Base-by-base conservation (phyloP, 768 basidiomycete genomes). In the Astraeus odoratus region DNA sequence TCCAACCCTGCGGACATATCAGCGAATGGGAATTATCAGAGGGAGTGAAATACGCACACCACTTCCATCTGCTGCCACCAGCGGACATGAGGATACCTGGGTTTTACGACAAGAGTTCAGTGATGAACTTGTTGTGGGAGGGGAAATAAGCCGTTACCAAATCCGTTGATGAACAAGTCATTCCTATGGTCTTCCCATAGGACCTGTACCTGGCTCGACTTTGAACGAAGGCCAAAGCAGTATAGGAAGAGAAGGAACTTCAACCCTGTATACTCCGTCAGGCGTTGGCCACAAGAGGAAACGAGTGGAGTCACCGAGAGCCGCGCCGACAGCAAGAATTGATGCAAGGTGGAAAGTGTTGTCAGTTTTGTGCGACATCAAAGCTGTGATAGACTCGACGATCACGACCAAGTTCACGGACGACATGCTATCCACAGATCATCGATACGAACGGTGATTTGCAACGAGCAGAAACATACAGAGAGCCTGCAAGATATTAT, bases 181-280 rank as follows among this genome's bases (percentile, higher is more conserved):
- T 93, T 97, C 53, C 94, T 74, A 52, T 97, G 94, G 59, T 98
- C 95, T 63, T 96, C 89, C 92, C 91, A 97, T 23, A 96, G 75
- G n/a, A 96, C 80, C 37, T 79, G 78, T 2, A 99, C 95, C 65
- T 99, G 96, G 55, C 88, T 93, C 5, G 87, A 92, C 51, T 77
- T 79, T 25, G 74, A 75, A 23, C 89, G 80, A 36, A 95, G 73
- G 3, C 87, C 74, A 56, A 70, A 78, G 63, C 93, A 93, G 66
- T 92, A 96, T 4, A 92, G 29, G 68, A 98, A 98, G 34, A 99
- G 76, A 0, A 82, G 35, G 37, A 91, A 73, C 65, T 99, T 99
- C 51, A 88, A 80, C 40, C 75, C 89, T 92, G 34, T 37, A 44
- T 43, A 20, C 36, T 35, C 19, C 23, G 27, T 24, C 22, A 40